A percentile compares a stretch with the other conserved stretches of the same genome.
Evolutionary conservation across 768 basidiomycete species (phyloP).

Genomic region (Suillus sp.): DNA sequence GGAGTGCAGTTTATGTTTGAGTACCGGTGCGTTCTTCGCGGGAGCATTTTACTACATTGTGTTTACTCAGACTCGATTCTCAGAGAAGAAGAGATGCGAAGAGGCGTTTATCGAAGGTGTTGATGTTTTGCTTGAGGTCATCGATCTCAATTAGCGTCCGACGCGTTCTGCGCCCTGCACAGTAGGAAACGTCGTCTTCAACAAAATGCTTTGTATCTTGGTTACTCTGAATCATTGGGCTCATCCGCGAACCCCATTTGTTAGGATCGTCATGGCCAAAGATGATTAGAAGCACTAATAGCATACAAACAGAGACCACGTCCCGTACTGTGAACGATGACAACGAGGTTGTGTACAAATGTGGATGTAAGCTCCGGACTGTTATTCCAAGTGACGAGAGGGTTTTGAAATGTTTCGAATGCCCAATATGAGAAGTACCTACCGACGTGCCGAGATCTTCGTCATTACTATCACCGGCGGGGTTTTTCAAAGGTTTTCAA

Average conservation of each 20-base stretch:
- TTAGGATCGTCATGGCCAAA: background rate
- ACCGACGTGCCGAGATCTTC: background rate
- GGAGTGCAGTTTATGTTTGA: slow-evolving; percentile 95
- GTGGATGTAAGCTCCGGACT: background rate
- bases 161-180: background rate
- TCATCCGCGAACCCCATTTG: background rate
- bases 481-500: no score
- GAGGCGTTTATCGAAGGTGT: slow-evolving; percentile 58
- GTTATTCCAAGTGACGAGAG: background rate
- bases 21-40: slow-evolving; percentile 63
- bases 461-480: background rate
- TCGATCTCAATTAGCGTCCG: background rate
- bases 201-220: background rate
- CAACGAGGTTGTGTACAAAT: background rate
- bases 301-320: background rate
- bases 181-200: background rate
- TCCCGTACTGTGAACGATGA: background rate
- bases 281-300: background rate
- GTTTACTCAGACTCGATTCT: slow-evolving; percentile 15
- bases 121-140: slow-evolving; percentile 21
- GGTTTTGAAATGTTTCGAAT: background rate
- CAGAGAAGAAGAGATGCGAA: slow-evolving; percentile 75
- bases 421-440: background rate
- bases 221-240: background rate
- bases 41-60: slow-evolving; percentile 1